phyloP scores from a whole-genome alignment of 805 yeast species.

The Kodamaea restingae region DNA sequence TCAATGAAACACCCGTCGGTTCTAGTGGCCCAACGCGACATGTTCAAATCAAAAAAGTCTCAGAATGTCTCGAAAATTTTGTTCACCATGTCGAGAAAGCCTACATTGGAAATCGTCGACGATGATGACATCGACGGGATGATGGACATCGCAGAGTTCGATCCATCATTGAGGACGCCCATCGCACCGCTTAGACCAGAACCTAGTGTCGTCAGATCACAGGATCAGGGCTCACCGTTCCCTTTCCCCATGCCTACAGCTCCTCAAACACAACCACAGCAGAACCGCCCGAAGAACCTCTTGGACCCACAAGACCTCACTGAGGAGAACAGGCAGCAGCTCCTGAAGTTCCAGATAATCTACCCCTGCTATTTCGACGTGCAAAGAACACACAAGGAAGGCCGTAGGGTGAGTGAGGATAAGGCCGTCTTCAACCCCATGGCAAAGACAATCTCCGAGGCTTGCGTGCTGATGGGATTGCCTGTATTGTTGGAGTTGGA shows the following conservation, averaged over 20 bases:
- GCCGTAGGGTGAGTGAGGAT: conserved; percentile 71
- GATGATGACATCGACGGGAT: conserved; percentile 84
- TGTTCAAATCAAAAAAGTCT: neutral
- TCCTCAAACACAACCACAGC: conserved; percentile 3
- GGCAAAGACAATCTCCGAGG: conserved; percentile 79
- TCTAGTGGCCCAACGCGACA: too few relatives aligned
- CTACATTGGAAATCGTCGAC: conserved; percentile 71
- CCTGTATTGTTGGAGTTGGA: conserved; percentile 65
- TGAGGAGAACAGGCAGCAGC: conserved; percentile 57
- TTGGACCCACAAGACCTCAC: conserved; percentile 35
- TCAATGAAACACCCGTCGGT: too few relatives aligned
- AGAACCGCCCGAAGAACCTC: conserved; percentile 19
- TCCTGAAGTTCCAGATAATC: conserved; percentile 65
- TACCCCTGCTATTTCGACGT: conserved; percentile 93
- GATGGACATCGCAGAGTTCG: conserved; percentile 91
- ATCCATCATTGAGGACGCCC: conserved; percentile 61
- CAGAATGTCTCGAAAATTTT: conserved; percentile 3
- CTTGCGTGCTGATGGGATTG: conserved; percentile 42
- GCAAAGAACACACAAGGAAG: conserved; percentile 69
- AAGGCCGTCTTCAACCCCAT: conserved; percentile 82
- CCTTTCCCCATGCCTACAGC: conserved; percentile 19
- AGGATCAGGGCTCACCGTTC: conserved; percentile 33
- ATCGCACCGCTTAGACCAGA: conserved; percentile 61
- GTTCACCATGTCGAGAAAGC: conserved; percentile 43
- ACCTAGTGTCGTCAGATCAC: conserved; percentile 59